Evolutionary conservation across 176 grass and related monocot species (phyloP).

Genomic region (Bolboschoenus planiculmis): DNA sequence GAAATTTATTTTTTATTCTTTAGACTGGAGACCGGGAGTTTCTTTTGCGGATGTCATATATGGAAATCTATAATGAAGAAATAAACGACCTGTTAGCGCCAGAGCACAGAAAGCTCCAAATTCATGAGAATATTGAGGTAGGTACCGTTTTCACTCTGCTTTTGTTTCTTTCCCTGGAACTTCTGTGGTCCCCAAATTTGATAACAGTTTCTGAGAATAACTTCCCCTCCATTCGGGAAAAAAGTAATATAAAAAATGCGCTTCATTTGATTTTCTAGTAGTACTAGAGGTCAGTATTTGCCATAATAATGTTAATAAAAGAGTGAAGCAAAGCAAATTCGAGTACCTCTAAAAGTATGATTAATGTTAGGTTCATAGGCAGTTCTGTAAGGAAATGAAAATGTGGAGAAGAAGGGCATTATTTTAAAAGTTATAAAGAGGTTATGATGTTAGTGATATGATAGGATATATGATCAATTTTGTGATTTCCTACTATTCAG

Average conservation of each 20-base stretch:
- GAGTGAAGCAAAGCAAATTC: not conserved
- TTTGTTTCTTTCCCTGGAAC: not conserved
- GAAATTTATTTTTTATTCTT: slow-evolving; percentile 15
- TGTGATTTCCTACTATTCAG: not conserved
- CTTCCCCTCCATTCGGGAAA: not conserved
- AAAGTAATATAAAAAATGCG: not conserved
- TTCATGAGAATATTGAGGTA: slow-evolving; percentile 91
- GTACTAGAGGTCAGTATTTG: not conserved
- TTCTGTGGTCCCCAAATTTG: not conserved
- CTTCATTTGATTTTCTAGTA: not conserved
- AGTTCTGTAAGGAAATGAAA: not conserved
- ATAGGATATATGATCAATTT: not conserved
- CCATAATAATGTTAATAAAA: not conserved
- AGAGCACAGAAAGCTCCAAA: slow-evolving; percentile 89
- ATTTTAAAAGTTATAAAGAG: not conserved
- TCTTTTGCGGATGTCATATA: slow-evolving; percentile 91
- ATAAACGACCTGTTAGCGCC: slow-evolving; percentile 90
- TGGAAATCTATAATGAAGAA: slow-evolving; percentile 99
- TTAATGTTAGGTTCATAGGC: not conserved
- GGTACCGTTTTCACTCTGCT: not conserved
- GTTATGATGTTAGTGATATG: not conserved
- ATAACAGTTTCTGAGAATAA: not conserved
- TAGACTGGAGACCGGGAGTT: slow-evolving; percentile 86
- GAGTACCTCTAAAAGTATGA: not conserved
- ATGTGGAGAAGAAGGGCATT: not conserved